Evolutionary conservation across 768 basidiomycete species (phyloP).

Genomic region (Lactifluus pinguis): DNA sequence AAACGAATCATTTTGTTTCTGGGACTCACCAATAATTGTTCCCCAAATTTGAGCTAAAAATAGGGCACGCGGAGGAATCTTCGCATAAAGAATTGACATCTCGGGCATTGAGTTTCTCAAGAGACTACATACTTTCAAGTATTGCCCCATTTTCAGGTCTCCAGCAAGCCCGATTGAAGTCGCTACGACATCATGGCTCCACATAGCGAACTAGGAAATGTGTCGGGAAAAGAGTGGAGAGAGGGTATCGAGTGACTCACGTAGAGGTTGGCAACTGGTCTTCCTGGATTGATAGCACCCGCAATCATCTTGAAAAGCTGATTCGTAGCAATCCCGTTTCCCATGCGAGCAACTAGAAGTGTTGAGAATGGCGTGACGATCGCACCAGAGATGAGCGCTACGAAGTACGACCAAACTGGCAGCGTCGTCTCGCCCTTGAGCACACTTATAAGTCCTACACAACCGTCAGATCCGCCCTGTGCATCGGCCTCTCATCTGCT

Average conservation of each 20-base stretch:
- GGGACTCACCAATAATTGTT: slow-evolving; percentile 40
- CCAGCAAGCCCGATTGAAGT: slow-evolving; percentile 45
- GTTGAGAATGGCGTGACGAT: slow-evolving; percentile 45
- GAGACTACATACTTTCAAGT: slow-evolving; percentile 23
- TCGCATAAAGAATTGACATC: slow-evolving; percentile 23
- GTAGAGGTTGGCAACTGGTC: slow-evolving; percentile 62
- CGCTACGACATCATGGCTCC: slow-evolving; percentile 53
- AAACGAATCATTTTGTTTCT: neutral
- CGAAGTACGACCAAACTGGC: slow-evolving; percentile 53
- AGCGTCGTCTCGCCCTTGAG: slow-evolving; percentile 53
- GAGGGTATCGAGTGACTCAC: slow-evolving; percentile 23
- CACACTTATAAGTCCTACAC: slow-evolving; percentile 27
- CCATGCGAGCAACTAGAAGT: slow-evolving; percentile 48
- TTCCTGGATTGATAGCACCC: slow-evolving; percentile 50
- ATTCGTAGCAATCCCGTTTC: slow-evolving; percentile 50
- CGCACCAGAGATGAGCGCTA: slow-evolving; percentile 43
- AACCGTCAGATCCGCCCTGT: neutral
- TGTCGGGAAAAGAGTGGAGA: neutral
- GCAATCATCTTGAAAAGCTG: slow-evolving; percentile 61
- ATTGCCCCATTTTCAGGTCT: slow-evolving; percentile 51
- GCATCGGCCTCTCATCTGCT: neutral
- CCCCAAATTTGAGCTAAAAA: slow-evolving; percentile 61
- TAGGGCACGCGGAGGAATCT: slow-evolving; percentile 59
- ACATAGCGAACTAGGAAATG: slow-evolving; percentile 47
- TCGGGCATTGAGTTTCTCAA: neutral